These are phyloP conservation scores for Ettlia oleoabundans DNA, from an alignment of 139 green algal species.

Conservation along the genomic window DNA sequence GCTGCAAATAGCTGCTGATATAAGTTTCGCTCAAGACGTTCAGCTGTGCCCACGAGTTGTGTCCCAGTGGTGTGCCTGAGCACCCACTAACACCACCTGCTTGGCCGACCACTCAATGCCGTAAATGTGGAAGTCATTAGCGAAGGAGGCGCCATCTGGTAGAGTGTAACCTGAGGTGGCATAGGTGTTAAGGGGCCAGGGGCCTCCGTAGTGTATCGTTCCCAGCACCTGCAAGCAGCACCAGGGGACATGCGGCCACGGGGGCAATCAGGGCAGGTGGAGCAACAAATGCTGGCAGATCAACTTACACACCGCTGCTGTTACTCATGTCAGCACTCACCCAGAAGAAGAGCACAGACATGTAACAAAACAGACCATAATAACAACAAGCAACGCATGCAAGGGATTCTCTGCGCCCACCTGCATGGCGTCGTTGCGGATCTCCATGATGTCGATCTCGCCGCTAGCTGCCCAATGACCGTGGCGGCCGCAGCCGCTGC, in stretches of 20 bases:
- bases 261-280: too few relatives aligned
- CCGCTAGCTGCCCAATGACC: slow-evolving; percentile 41
- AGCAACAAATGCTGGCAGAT: too few relatives aligned
- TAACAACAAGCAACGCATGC: background rate
- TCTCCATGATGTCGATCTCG: slow-evolving; percentile 58
- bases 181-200: background rate
- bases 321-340: too few relatives aligned
- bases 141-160: background rate
- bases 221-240: background rate
- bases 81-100: background rate
- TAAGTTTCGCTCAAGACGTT: too few relatives aligned
- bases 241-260: too few relatives aligned
- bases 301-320: too few relatives aligned
- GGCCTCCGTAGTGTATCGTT: background rate
- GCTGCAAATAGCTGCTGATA: too few relatives aligned
- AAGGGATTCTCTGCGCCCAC: background rate
- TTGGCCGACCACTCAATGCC: background rate
- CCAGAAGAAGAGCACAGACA: background rate
- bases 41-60: too few relatives aligned
- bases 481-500: slow-evolving; percentile 35
- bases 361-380: background rate
- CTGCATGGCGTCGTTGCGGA: slow-evolving; percentile 11
- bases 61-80: too few relatives aligned
- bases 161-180: background rate
- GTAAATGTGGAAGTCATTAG: background rate